Evolutionary conservation across 192 early-diverging fungal genomes (phyloP), one percentile per base, ranked within the genome.

Genomic region (Lunasporangiospora selenospora): DNA sequence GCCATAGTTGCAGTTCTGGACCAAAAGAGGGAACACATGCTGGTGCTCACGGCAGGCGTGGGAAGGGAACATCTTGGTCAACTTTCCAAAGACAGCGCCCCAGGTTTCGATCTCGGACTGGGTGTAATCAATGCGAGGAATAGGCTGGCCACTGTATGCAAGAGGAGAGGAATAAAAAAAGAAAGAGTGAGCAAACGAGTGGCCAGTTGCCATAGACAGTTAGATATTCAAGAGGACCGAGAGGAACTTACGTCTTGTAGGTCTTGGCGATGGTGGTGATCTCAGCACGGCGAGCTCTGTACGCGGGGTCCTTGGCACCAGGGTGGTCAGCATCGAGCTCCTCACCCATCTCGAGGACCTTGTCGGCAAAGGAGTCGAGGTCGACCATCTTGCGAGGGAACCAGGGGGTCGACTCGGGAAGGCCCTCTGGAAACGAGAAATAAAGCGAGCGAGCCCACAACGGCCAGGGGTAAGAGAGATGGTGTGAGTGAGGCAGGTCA

Each of bases 11-110:
- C 96, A 98, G 85, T 98, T 95, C 73, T 95, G 88, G 36, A 89
- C 81, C 24, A 98, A 80, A 31, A 98, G 67, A 60, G 95, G 95
- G 62, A 95, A 93, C 30, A 96, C 88, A 49, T 95, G 88, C 50
- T 89, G 88, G 65, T 92, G 92, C 81, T 98, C 96, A 41, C 92
- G 88, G 79, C 96, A 98, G 10, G 96, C 96, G 67, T 94, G 87
- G 10, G 84, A 85, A 18, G 88, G 83, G 81, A 93, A 93, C 85
- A 97, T 81, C 15, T 56, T 70, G 9, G 77, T 85, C 40, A 98
- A 76, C 49, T 87, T 87, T 10, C 87, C 83, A 76, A 89, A 96
- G 27, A 93, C 89, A 33, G 83, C 80, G 31, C 83, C 83, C 96
- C 96, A 98, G 13, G 96, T 95, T 16, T 87, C 76, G 31, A 86